Evolutionary conservation across 2,329 filamentous ascomycete genomes (phyloP).

Genomic region (Phaeosphaeriaceae sp.): DNA sequence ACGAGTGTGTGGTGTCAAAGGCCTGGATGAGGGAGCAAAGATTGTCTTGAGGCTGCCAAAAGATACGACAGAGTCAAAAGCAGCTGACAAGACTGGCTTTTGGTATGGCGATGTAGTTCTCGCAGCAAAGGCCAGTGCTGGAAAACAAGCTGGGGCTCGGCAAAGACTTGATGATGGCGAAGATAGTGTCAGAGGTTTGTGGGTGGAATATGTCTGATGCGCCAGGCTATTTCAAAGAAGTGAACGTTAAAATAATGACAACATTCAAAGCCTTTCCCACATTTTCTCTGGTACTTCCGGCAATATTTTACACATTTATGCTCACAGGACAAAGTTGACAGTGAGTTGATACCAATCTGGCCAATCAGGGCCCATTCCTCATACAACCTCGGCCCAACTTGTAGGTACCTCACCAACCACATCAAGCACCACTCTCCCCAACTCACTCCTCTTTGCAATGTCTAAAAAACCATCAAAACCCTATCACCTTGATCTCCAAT

Average conservation of each 20-base stretch:
- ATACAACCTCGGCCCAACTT: neutral
- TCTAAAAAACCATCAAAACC: constrained; percentile 27
- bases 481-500: constrained; percentile 47
- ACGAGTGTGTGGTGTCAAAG: constrained; percentile 23
- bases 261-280: neutral
- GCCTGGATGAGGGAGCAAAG: constrained; percentile 18
- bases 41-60: constrained; percentile 30
- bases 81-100: constrained; percentile 20
- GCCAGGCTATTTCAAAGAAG: neutral
- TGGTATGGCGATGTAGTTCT: constrained; percentile 40
- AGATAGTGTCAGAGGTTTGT: constrained; percentile 28
- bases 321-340: neutral
- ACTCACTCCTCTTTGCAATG: constrained; percentile 13
- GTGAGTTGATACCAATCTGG: neutral
- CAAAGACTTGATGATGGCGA: constrained; percentile 20
- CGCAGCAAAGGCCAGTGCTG: constrained; percentile 12
- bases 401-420: neutral
- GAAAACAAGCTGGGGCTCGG: constrained; percentile 12
- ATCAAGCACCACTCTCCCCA: neutral
- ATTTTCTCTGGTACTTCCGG: neutral
- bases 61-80: constrained; percentile 22
- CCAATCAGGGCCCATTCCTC: neutral
- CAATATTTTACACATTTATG: neutral
- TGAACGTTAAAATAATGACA: neutral
- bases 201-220: constrained; percentile 30